Base-by-base conservation (phyloP, 192 early-diverging fungal genomes). In the Coemansia sp. region DNA sequence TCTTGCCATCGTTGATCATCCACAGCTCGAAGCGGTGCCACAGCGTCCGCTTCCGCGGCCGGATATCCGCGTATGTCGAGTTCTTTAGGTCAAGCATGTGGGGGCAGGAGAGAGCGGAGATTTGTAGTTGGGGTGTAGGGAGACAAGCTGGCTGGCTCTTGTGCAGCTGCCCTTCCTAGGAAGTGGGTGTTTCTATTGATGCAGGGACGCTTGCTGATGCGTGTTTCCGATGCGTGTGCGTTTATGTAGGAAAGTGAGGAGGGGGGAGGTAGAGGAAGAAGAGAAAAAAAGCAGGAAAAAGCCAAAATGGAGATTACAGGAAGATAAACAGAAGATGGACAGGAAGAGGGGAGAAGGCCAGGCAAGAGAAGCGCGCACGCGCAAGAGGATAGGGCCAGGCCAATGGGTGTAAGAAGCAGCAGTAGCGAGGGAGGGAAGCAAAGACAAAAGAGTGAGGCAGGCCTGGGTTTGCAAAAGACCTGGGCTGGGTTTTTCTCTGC, bases 1-100 rank as follows among this genome's bases (percentile, higher is more conserved):
- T 52, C 34, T 74, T 65, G 19, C 70, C 70, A 17, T 65, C 64
- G 40, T 74, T 60, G 27, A 74, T 74, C 64, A 74, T 62, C 70
- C 70, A 74, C 12, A 74, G 50, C 46, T 67, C 54, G 35, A 74
- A 62, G 29, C 64, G 47, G 40, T 74, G 63, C 42, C 59, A 38
- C 17, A 74, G 49, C 35, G 70, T 67, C 8, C 46, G 64, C 23
- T 47, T 52, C 21, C 37, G 70, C 32, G 57, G 50, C 11, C 51
- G 62, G 10, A 65, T 56, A 31, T 67, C 59, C 19, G 59, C 43
- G 46, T 60, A 60, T 33, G 57, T 55, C 5, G 70, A 60, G 54
- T 62, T 61, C 36, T 56, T 58, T 2, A 74, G 27, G 52, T 74
- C 60, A 9, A 74, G 58, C 64, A 74, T 67, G 14, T 33, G 31